Evolutionary conservation across 2,329 filamentous ascomycete species (phyloP).

Genomic region (Trichothecium roseum): DNA sequence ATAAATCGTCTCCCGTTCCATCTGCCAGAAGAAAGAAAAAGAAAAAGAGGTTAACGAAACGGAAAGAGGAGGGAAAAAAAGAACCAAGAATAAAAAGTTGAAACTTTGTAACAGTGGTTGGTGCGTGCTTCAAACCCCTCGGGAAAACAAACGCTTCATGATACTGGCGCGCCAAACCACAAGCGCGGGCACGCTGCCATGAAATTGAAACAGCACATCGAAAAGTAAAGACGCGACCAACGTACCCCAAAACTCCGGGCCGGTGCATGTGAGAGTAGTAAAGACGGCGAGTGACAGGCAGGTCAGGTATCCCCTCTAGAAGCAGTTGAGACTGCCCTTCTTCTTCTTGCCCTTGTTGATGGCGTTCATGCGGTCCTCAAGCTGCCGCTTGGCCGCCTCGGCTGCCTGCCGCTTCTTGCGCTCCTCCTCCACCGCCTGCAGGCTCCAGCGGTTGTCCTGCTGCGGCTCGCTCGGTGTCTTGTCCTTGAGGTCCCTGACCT

Average conservation of each 20-base stretch:
- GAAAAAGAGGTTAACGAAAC: slow-evolving; percentile 7
- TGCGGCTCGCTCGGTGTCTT: slow-evolving; percentile 31
- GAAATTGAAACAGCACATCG: slow-evolving; percentile 3
- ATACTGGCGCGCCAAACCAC: slow-evolving; percentile 10
- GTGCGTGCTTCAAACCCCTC: too few species aligned
- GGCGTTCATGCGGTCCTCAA: slow-evolving; percentile 91
- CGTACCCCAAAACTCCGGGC: neutral
- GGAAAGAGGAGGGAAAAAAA: slow-evolving; percentile 8
- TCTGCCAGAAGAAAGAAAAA: slow-evolving; percentile 7
- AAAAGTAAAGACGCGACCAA: slow-evolving; percentile 1
- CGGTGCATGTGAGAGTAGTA: neutral
- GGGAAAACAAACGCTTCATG: too few species aligned
- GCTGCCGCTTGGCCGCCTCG: slow-evolving; percentile 75
- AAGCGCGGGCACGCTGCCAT: slow-evolving; percentile 3
- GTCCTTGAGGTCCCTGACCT: slow-evolving; percentile 56
- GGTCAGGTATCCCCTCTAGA: slow-evolving; percentile 44
- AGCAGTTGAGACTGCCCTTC: slow-evolving; percentile 94
- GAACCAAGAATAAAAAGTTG: slow-evolving; percentile 7
- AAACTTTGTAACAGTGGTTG: too few species aligned
- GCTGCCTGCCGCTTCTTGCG: slow-evolving; percentile 84
- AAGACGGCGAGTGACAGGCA: slow-evolving; percentile 6
- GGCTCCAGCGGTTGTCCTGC: slow-evolving; percentile 52
- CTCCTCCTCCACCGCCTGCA: slow-evolving; percentile 94
- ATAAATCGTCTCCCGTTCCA: neutral
- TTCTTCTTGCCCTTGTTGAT: slow-evolving; percentile 87